Conservation (phyloP, 2,329 filamentous ascomycete genomes). For the Neocucurbitaria cava region DNA sequence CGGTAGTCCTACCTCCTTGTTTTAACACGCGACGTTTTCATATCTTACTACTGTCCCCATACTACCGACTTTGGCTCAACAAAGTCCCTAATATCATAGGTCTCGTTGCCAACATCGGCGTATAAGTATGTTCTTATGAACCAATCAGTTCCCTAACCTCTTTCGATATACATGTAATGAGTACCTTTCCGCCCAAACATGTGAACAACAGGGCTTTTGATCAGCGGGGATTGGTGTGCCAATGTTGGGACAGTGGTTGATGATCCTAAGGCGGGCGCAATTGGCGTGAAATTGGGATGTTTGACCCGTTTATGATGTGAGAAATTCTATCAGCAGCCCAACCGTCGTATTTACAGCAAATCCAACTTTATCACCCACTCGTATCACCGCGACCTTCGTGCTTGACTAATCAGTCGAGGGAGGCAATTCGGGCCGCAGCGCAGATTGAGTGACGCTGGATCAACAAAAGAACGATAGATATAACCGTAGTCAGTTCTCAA, state of each 20-base stretch:
- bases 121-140: slow-evolving; percentile 20
- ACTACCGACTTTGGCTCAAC: slow-evolving; percentile 27
- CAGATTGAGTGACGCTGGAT: too few relatives aligned
- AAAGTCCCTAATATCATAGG: slow-evolving; percentile 22
- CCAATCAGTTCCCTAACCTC: not conserved
- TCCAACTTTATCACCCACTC: slow-evolving; percentile 18
- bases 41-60: slow-evolving; percentile 18
- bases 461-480: too few relatives aligned
- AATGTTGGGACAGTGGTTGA: not conserved
- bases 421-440: too few relatives aligned
- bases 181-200: not conserved
- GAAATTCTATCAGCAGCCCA: slow-evolving; percentile 2
- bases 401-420: too few relatives aligned
- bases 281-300: not conserved
- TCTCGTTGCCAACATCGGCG: slow-evolving; percentile 25
- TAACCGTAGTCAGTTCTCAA: too few relatives aligned
- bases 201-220: not conserved
- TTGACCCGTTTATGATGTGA: not conserved
- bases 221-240: not conserved
- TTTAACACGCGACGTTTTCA: too few relatives aligned
- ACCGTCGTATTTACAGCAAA: slow-evolving; percentile 19
- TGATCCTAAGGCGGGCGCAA: not conserved
- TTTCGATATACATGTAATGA: not conserved
- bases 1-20: not conserved
- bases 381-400: slow-evolving; percentile 16